Conservation (phyloP, 208 protist species). For the Trypanosoma vivax region DNA sequence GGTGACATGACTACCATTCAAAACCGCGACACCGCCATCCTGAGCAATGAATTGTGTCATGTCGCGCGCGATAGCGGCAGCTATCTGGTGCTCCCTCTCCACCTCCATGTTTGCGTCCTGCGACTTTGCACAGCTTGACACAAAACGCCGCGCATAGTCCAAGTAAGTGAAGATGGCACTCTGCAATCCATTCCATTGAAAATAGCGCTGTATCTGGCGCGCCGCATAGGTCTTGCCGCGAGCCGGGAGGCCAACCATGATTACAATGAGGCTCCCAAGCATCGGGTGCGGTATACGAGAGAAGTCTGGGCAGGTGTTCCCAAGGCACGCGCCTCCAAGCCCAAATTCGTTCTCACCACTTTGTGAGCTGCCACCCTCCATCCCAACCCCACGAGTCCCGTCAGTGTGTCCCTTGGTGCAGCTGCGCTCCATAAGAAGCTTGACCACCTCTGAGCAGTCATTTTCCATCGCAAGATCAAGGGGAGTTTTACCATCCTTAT, state of each 20-base stretch:
- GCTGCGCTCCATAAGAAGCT: conserved; percentile 28
- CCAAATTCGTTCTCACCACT: conserved; percentile 6
- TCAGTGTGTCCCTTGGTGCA: conserved; percentile 20
- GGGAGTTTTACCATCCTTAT: conserved; percentile 61
- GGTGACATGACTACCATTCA: conserved; percentile 71
- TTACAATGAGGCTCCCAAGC: conserved; percentile 81
- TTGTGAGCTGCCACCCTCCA: not conserved
- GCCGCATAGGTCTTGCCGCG: conserved; percentile 87
- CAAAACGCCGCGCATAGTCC: conserved; percentile 32
- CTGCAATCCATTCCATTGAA: conserved; percentile 84
- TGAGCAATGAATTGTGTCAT: conserved; percentile 53
- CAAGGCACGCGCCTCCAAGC: conserved; percentile 20
- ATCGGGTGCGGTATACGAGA: conserved; percentile 77
- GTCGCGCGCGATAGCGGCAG: conserved; percentile 45
- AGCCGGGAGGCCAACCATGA: conserved; percentile 87
- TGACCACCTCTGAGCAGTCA: conserved; percentile 42
- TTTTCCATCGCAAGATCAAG: conserved; percentile 56
- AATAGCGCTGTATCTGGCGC: conserved; percentile 86
- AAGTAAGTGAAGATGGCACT: conserved; percentile 74
- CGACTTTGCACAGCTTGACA: not conserved
- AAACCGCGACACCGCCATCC: conserved; percentile 63
- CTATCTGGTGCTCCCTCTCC: conserved; percentile 40
- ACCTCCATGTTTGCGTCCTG: not conserved
- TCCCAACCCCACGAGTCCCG: not conserved
- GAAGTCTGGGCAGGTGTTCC: conserved; percentile 45